Base-by-base conservation (phyloP, 1,139 yeast genomes). In the Pneumocystis oryctolagi region DNA sequence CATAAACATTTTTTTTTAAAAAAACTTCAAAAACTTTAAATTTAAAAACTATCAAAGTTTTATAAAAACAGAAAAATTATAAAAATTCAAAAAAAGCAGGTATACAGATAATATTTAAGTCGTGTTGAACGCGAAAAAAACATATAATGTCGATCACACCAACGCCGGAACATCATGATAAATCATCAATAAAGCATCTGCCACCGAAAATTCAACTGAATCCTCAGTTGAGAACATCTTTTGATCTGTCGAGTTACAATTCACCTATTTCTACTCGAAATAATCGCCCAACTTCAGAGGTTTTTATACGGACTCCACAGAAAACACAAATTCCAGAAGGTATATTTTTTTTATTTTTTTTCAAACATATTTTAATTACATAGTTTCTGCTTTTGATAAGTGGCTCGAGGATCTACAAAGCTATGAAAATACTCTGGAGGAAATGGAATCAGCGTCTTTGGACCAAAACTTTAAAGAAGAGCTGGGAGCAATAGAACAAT, bases 371-470 rank as follows among this genome's bases (percentile, higher is more conserved):
- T 18, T 4, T 35, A 30, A 35, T 35, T 35, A 25, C 12, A 9
- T 34, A 62, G 64, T 65, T 65, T 62, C 64, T 65, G 63, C 70
- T 4, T 69, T 72, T 18, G 74, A 73, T 57, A 69, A 72, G 57
- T 72, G 74, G 73, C 68, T 73, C 62, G 74, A 73, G 5, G 75
- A 73, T 64, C 66, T 73, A 59, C 73, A 72, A 62, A 66, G 71
- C 59, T 73, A 73, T 64, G 73, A 73, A 64, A 64, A 65, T 18
- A 71, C 74, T 18, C 65, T 73, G 64, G 75, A 73, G 58, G 73
- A 73, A 62, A 73, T 73, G 74, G 74, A 76, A 14, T 68, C 73
- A 16, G 75, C 72, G 30, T 66, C 71, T 30, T 65, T 72, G 62
- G 73, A 71, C 62, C 67, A 66, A 62, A 66, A 69, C 39, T 72